phyloP scores from a whole-genome alignment of 2,329 filamentous ascomycete genomes.

The Massarina eburnea region DNA sequence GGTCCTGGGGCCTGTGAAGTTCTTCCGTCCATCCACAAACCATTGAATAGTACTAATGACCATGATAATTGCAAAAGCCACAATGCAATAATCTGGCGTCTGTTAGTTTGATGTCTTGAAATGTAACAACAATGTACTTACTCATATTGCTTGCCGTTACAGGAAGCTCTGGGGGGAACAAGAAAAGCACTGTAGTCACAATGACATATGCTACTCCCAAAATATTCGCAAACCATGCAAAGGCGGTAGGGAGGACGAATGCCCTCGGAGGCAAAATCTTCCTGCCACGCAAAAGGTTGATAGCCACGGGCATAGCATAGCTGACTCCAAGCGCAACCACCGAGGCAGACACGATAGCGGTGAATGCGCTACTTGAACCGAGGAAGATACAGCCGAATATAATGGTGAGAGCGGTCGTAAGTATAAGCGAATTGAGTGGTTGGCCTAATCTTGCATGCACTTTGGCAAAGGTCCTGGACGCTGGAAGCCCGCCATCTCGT shows the following conservation, averaged over 20 bases:
- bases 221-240: constrained; percentile 64
- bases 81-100: constrained; percentile 52
- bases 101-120: constrained; percentile 14
- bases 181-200: constrained; percentile 73
- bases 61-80: constrained; percentile 60
- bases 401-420: constrained; percentile 63
- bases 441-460: constrained; percentile 64
- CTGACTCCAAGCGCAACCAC: constrained; percentile 72
- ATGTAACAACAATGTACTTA: constrained; percentile 32
- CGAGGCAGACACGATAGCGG: constrained; percentile 69
- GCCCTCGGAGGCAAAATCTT: constrained; percentile 62
- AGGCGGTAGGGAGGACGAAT: constrained; percentile 56
- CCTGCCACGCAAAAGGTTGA: constrained; percentile 68
- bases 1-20: constrained; percentile 55
- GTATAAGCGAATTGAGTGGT: constrained; percentile 66
- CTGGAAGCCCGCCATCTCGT: constrained; percentile 67
- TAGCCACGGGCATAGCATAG: constrained; percentile 72
- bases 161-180: constrained; percentile 69
- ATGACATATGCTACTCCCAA: constrained; percentile 66
- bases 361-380: constrained; percentile 68
- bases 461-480: constrained; percentile 60
- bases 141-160: constrained; percentile 71
- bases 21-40: constrained; percentile 63
- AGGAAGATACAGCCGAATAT: constrained; percentile 72
- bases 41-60: constrained; percentile 61